Evolutionary conservation across 108 stramenopile genomes (phyloP), one percentile per base, ranked within the genome.

Genomic region (Pinguiococcus pyrenoidosus): DNA sequence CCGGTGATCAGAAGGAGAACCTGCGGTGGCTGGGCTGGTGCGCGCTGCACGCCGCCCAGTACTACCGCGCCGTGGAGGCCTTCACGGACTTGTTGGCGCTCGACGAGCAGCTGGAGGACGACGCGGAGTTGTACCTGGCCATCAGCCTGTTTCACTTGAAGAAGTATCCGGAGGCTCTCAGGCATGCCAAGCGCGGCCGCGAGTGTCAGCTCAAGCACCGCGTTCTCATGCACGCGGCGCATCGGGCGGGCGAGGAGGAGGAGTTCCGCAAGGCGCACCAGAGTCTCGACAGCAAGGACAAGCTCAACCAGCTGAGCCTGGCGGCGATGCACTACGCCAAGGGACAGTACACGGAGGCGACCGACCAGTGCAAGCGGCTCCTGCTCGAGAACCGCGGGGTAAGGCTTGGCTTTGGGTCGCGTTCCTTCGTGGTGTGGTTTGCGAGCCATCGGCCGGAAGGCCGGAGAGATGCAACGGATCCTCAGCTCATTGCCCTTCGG

Each of bases 281-380:
- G 54, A 56, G 77, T 43, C 73, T 86, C 36, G 30, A 33, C 22
- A n/a, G n/a, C n/a, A 71, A 79, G 29, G 69, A 70, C 20, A 81
- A 75, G 32, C 72, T 76, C 46, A 82, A 86, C 56, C 71, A 77
- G 64, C 72, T 86, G 0, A 74, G 74, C 3, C 75, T 81, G 13
- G 85, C 82, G 2, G 82, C 82, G 13, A 72, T 82, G n/a, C 82
- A 86, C 60, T 82, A 77, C 34, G 53, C 73, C 10, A 60, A 82
- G 4, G 44, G 49, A n/a, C 79, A 79, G 41, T 83, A 73, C 72
- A 77, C 84, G 16, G 77, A 81, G 71, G 80, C 84, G 18, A 77
- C 70, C 14, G 79, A 82, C 34, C 62, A 82, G 22, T 86, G 78
- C 78, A 80, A 82, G 46, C 53, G 65, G 21, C 65, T 84, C 14